phyloP scores from a whole-genome alignment of 176 grass and related monocot genomes.

The Rhipidocladum racemiflorum region DNA sequence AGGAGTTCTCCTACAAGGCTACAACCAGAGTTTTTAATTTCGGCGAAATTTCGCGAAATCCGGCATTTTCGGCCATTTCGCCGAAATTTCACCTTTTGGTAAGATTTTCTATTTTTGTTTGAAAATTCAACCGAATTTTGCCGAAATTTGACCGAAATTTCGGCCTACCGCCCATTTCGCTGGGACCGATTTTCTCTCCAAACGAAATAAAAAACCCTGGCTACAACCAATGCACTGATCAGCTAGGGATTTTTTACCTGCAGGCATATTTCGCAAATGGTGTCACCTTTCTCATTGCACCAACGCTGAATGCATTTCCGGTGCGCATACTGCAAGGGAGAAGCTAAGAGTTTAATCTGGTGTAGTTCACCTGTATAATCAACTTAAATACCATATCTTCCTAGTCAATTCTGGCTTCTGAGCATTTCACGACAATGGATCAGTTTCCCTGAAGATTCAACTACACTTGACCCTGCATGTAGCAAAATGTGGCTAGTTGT shows the following conservation, averaged over 20 bases:
- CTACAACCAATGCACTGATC: background rate
- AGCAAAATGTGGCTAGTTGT: constrained; percentile 10
- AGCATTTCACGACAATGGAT: background rate
- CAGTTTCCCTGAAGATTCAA: constrained; percentile 16
- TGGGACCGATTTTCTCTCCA: too few species aligned
- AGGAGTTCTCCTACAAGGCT: background rate
- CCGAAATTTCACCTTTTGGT: too few species aligned
- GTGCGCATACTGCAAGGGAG: constrained; percentile 64
- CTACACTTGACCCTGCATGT: constrained; percentile 12
- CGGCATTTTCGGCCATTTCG: too few species aligned
- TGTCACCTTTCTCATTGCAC: constrained; percentile 96
- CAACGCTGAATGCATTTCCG: constrained; percentile 86
- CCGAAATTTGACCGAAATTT: too few species aligned
- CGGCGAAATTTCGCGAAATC: too few species aligned
- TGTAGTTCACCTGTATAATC: background rate
- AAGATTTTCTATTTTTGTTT: too few species aligned
- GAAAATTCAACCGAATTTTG: too few species aligned
- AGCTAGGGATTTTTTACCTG: constrained; percentile 49
- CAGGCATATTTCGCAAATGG: constrained; percentile 85
- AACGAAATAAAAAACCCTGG: too few species aligned
- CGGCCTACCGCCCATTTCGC: too few species aligned
- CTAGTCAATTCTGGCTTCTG: background rate
- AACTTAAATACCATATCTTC: background rate
- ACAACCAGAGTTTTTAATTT: too few species aligned
- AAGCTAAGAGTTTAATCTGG: constrained; percentile 6